These are phyloP conservation scores for Scolecobasidium constrictum DNA, from an alignment of 2,329 filamentous ascomycete species.

Conservation along the genomic window DNA sequence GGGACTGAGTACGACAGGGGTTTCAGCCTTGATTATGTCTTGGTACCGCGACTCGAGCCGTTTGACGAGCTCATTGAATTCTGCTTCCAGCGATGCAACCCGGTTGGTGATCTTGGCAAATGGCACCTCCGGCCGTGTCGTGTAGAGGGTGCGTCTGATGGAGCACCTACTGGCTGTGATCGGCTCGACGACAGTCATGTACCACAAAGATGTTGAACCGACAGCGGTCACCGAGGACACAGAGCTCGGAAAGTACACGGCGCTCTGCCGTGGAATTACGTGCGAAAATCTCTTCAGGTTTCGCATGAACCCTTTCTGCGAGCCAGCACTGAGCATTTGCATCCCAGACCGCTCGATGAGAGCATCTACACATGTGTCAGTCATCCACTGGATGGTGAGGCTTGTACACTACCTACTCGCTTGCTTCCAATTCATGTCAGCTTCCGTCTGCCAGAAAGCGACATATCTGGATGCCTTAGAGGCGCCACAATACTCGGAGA, in stretches of 20 bases:
- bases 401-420: constrained; percentile 11
- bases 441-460: constrained; percentile 23
- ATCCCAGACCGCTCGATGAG: neutral
- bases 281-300: neutral
- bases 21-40: neutral
- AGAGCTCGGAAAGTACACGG: constrained; percentile 5
- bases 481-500: constrained; percentile 14
- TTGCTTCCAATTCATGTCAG: constrained; percentile 30
- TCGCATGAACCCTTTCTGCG: neutral
- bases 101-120: too few species aligned
- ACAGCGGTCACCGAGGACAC: constrained; percentile 7
- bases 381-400: too few species aligned
- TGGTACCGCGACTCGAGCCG: neutral
- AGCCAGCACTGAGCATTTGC: neutral
- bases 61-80: neutral
- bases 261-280: neutral
- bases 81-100: too few species aligned
- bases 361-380: too few species aligned
- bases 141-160: constrained; percentile 12
- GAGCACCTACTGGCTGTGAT: constrained; percentile 8
- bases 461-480: constrained; percentile 19
- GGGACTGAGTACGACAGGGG: neutral
- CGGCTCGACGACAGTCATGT: constrained; percentile 11
- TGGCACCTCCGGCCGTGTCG: neutral
- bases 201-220: constrained; percentile 11